A percentile compares a stretch with the other conserved stretches of the same genome.
These are phyloP conservation scores for Ceratocystis diversiconidia DNA, from an alignment of 2,329 filamentous ascomycete species.

Conservation along the genomic window DNA sequence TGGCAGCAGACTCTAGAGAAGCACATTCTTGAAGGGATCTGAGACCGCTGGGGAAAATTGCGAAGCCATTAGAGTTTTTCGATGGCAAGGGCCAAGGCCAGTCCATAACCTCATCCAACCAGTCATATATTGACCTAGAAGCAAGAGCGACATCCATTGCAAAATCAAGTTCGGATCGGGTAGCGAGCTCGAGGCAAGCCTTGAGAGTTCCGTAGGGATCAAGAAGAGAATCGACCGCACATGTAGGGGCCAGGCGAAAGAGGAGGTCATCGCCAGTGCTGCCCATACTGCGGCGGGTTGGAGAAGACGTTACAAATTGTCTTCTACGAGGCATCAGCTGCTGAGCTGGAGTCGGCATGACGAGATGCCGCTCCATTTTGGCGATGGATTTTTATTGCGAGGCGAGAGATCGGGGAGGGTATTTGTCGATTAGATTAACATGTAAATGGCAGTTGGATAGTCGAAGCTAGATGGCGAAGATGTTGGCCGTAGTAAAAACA, in stretches of 20 bases:
- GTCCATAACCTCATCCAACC: conserved; percentile 54
- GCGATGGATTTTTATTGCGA: background rate
- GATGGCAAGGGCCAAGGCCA: conserved; percentile 41
- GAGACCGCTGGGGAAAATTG: conserved; percentile 21
- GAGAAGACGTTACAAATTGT: conserved; percentile 31
- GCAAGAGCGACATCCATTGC: conserved; percentile 55
- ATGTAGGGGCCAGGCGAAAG: conserved; percentile 44
- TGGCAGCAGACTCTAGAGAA: conserved; percentile 10
- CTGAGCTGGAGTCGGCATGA: conserved; percentile 26
- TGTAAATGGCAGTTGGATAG: background rate
- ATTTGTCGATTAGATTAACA: background rate
- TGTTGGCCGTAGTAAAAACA: background rate
- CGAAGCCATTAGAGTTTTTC: conserved; percentile 40
- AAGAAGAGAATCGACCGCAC: conserved; percentile 46
- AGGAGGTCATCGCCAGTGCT: conserved; percentile 41
- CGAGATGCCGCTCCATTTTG: conserved; percentile 18
- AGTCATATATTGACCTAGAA: conserved; percentile 56
- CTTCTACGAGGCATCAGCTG: conserved; percentile 27
- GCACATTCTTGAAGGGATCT: conserved; percentile 8
- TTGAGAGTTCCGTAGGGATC: conserved; percentile 39
- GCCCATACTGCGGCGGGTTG: conserved; percentile 29
- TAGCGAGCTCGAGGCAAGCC: conserved; percentile 47
- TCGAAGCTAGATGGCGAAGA: background rate
- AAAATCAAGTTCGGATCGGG: conserved; percentile 53
- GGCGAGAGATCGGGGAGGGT: background rate